These are phyloP conservation scores for Bipolaris oryzae DNA, from an alignment of 2,329 filamentous ascomycete species.

Conservation along the genomic window DNA sequence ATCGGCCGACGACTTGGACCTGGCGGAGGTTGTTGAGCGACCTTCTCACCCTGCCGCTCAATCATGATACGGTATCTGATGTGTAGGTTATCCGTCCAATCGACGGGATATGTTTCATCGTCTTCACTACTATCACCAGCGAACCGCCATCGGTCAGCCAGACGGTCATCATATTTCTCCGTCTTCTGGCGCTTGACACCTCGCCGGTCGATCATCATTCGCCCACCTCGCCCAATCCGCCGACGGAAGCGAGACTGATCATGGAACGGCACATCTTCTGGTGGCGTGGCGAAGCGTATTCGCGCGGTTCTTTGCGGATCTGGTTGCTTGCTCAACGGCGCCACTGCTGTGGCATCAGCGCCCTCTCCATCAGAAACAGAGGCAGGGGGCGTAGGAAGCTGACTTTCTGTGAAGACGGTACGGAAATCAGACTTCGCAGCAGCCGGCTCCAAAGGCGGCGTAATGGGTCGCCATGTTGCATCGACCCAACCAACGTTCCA, in stretches of 20 bases:
- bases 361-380: conserved; percentile 53
- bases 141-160: conserved; percentile 71
- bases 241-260: conserved; percentile 74
- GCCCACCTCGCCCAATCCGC: conserved; percentile 81
- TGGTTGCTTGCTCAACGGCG: conserved; percentile 39
- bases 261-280: conserved; percentile 47
- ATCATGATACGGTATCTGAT: conserved; percentile 63
- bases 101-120: conserved; percentile 73
- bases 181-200: conserved; percentile 62
- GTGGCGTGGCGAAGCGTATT: conserved; percentile 48
- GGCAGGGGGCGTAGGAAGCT: conserved; percentile 56
- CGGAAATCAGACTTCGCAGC: conserved; percentile 48
- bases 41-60: conserved; percentile 51
- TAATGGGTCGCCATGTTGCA: conserved; percentile 82
- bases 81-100: conserved; percentile 67
- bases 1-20: conserved; percentile 37
- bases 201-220: conserved; percentile 86
- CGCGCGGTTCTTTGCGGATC: conserved; percentile 36
- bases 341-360: conserved; percentile 47
- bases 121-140: conserved; percentile 85
- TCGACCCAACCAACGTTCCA: conserved; percentile 94
- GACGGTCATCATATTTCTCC: conserved; percentile 39
- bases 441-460: conserved; percentile 69
- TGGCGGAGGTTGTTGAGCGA: conserved; percentile 32
- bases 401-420: conserved; percentile 46